Base-by-base conservation (phyloP, 176 grass and related monocot genomes). In the Tuctoria greenei region DNA sequence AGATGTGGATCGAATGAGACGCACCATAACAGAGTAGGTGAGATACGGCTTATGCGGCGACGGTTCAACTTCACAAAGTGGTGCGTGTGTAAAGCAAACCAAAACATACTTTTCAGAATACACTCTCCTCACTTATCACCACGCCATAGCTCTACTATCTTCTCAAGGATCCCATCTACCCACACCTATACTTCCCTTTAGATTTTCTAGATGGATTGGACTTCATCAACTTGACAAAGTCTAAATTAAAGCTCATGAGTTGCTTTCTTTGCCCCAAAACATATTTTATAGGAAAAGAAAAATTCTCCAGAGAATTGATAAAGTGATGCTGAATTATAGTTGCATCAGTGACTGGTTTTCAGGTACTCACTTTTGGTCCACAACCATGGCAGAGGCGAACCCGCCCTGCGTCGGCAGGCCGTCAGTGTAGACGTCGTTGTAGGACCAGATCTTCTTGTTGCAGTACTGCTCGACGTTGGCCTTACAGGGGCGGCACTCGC, bases 371-470 rank as follows among this genome's bases (percentile, higher is more conserved):
- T 99, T 95, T 67, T 99, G 84, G 61, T 99, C 84, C 27, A 99
- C 95, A 34, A 92, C 41, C 95, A 99, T 99, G 52, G 91, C 9
- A 20, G 91, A 95, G 73, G 95, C 66, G 60, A 99, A 99, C 0
- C 95, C 95, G 0, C 95, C 91, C 25, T 95, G 87, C 28, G 95
- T 99, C 5, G 95, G 91, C 10, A 71, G 74, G 52, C 95, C 95
- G 12, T 99, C 95, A 3, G 89, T 82, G 82, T 95, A 95, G 42
- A 99, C 91, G 12, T 99, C 95, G 61, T 99, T 99, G 83, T 99
- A 99, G 0, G 95, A 88, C 95, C 95, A 99, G 9, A 95, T 88
- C 60, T 20, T 89, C 87, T 99, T 95, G 85, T 75, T 90, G 85
- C 95, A 99, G 85, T 99, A 99, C 73, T 99, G 95, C 85, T 99